A percentile compares a stretch with the other conserved stretches of the same genome.
Evolutionary conservation across 208 protist species (phyloP).

Genomic region (Trypanosoma cruzi): DNA sequence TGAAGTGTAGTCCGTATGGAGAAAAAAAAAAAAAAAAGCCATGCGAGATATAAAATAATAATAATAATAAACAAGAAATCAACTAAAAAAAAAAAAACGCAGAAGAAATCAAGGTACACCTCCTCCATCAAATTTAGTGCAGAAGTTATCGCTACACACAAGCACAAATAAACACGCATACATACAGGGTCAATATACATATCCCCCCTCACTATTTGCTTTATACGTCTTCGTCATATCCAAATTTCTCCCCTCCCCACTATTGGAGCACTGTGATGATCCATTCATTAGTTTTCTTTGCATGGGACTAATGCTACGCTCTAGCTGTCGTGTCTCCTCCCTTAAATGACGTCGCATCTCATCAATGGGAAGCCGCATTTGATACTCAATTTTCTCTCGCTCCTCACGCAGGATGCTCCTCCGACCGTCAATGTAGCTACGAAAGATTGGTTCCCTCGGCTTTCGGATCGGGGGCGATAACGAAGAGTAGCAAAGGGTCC

Average conservation of each 20-base stretch:
- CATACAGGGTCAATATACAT: not conserved
- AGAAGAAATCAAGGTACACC: too few relatives aligned
- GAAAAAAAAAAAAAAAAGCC: slow-evolving; percentile 4
- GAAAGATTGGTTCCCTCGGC: not conserved
- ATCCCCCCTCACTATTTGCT: not conserved
- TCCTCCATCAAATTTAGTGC: too few relatives aligned
- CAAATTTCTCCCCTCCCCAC: not conserved
- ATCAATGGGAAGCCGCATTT: slow-evolving; percentile 50
- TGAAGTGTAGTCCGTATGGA: not conserved
- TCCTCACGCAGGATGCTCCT: slow-evolving; percentile 67
- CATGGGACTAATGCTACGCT: slow-evolving; percentile 36
- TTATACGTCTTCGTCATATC: not conserved
- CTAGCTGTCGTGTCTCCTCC: slow-evolving; percentile 37
- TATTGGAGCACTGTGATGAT: not conserved
- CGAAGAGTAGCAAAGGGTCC: not conserved
- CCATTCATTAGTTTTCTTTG: not conserved
- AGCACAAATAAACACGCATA: too few relatives aligned
- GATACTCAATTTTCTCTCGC: slow-evolving; percentile 51
- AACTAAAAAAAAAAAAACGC: too few relatives aligned
- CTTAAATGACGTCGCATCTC: slow-evolving; percentile 52
- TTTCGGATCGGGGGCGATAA: not conserved
- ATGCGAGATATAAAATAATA: not conserved
- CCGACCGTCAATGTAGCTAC: not conserved
- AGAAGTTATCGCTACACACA: too few relatives aligned
- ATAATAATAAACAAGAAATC: slow-evolving; percentile 14